Percentiles rank a stretch among this genome's conserved stretches.
phyloP scores from a whole-genome alignment of 139 green algal genomes.

The Helicosporidium sp. region DNA sequence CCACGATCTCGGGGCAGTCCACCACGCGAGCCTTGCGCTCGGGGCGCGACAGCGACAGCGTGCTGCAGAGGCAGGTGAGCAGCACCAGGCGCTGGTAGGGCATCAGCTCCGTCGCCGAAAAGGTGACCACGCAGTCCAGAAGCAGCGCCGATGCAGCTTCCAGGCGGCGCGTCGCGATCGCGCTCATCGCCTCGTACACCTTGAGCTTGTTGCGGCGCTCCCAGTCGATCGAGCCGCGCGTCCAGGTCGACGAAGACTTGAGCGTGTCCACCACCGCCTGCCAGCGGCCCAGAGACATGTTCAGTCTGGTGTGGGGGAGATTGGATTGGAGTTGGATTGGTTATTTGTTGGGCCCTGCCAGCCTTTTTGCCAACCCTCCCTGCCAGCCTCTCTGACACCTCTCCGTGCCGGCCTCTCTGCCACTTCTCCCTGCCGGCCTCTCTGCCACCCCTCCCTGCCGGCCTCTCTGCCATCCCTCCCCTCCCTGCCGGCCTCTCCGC shows the following conservation, averaged over 20 bases:
- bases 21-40: constrained; percentile 34
- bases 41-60: constrained; percentile 50
- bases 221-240: constrained; percentile 85
- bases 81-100: constrained; percentile 68
- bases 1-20: background rate
- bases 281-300: constrained; percentile 63
- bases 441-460: too few relatives aligned
- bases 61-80: constrained; percentile 66
- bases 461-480: background rate
- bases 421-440: background rate
- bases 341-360: too few relatives aligned
- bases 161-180: constrained; percentile 69
- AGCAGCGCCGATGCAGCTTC: constrained; percentile 65
- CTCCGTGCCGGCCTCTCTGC: too few relatives aligned
- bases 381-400: too few relatives aligned
- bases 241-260: constrained; percentile 42
- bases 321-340: too few relatives aligned
- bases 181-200: constrained; percentile 87
- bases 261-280: constrained; percentile 45
- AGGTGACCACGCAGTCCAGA: constrained; percentile 86
- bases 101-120: constrained; percentile 87
- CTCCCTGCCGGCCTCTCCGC: background rate
- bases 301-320: constrained; percentile 31
- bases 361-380: too few relatives aligned
- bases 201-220: constrained; percentile 98